phyloP scores from a whole-genome alignment of 495 filamentous ascomycete genomes.

The Neurospora sp. region DNA sequence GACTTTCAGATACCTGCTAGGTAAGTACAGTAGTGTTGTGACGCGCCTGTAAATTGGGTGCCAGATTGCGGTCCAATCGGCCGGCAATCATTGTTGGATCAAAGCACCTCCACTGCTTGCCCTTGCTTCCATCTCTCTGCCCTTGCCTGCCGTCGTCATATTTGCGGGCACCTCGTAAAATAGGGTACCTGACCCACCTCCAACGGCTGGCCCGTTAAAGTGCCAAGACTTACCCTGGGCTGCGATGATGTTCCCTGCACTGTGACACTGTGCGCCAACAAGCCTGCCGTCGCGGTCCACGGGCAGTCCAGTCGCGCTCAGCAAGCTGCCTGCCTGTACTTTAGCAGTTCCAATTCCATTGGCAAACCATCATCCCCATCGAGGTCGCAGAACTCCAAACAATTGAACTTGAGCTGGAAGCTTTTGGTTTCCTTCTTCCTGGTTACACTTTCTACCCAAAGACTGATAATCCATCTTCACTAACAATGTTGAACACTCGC shows the following conservation, averaged over 20 bases:
- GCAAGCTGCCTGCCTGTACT: not conserved
- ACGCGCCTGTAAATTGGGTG: not conserved
- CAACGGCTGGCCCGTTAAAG: not conserved
- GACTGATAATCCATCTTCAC: conserved; percentile 2
- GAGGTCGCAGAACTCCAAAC: not conserved
- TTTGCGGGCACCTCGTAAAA: not conserved
- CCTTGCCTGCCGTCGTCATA: not conserved
- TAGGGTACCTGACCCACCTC: not conserved
- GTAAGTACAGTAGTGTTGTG: not conserved
- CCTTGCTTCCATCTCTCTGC: not conserved
- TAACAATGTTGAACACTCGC: not conserved
- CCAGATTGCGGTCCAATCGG: not conserved
- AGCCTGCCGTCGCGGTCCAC: not conserved
- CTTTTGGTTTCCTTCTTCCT: conserved; percentile 4
- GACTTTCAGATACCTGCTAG: not conserved
- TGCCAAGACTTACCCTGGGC: not conserved
- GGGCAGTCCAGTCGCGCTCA: not conserved
- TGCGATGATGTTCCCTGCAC: not conserved
- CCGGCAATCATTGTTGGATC: not conserved
- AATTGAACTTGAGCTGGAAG: not conserved
- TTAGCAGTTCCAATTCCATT: not conserved
- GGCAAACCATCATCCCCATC: not conserved
- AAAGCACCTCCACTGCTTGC: not conserved
- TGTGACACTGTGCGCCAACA: not conserved
- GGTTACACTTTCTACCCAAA: not conserved